Evolutionary conservation across 2,329 filamentous ascomycete genomes (phyloP).

Genomic region (Phialophora tarda): DNA sequence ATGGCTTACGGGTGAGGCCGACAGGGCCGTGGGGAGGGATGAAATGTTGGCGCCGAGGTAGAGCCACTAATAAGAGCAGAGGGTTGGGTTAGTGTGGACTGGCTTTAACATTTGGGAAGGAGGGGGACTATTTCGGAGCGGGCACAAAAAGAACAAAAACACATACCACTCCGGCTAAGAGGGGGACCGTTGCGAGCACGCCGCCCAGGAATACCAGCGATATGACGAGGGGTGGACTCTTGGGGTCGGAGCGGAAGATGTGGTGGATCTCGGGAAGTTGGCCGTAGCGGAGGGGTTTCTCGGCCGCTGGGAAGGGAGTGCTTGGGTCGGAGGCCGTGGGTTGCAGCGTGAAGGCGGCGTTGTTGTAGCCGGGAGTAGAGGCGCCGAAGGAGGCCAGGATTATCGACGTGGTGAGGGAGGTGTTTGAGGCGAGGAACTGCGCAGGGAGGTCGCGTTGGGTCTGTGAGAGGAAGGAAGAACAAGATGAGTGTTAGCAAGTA

Average conservation of each 20-base stretch:
- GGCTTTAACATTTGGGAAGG: too few relatives aligned
- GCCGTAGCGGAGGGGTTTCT: constrained; percentile 79
- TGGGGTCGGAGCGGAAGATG: constrained; percentile 80
- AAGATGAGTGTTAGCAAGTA: background rate
- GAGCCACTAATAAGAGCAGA: constrained; percentile 67
- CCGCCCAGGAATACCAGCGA: constrained; percentile 77
- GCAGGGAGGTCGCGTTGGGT: constrained; percentile 85
- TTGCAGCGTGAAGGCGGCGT: constrained; percentile 73
- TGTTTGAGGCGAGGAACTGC: constrained; percentile 69
- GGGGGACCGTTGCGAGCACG: constrained; percentile 74
- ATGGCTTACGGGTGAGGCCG: constrained; percentile 79
- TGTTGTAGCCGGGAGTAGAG: constrained; percentile 68
- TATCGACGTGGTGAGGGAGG: constrained; percentile 77
- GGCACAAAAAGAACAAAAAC: background rate
- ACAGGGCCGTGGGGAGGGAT: constrained; percentile 76
- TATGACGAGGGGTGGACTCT: constrained; percentile 79
- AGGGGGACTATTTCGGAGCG: background rate
- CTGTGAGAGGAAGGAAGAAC: constrained; percentile 53
- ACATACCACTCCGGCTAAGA: constrained; percentile 72
- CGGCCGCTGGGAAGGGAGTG: constrained; percentile 63
- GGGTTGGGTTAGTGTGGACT: background rate
- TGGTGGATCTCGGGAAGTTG: constrained; percentile 86
- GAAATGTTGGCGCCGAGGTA: constrained; percentile 80
- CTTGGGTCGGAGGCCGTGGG: constrained; percentile 66
- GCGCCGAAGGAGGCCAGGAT: constrained; percentile 83